Evolutionary conservation across 176 grass and related monocot genomes (phyloP).

Genomic region (bread wheat (Triticum aestivum)): IWGSC_CS_RefSeq_v2.1 NC_057812.1:11130666-11131165

Average conservation of each 20-base stretch:
- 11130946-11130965: neutral
- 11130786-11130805: neutral
- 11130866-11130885: slow-evolving; percentile 26
- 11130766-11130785: neutral
- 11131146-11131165: neutral
- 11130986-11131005: slow-evolving; percentile 41
- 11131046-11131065: neutral
- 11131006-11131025: slow-evolving; percentile 83
- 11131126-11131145: neutral
- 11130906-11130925: slow-evolving; percentile 40
- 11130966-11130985: neutral
- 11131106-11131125: neutral
- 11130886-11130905: slow-evolving; percentile 21
- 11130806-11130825: neutral
- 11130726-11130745: too few relatives aligned
- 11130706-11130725: too few relatives aligned
- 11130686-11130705: too few relatives aligned
- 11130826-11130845: neutral
- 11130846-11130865: neutral
- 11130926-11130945: neutral
- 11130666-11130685: too few relatives aligned
- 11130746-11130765: too few relatives aligned
- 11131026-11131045: slow-evolving; percentile 84
- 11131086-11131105: too few relatives aligned
- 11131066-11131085: neutral